A percentile compares a stretch with the other conserved stretches of the same genome.
phyloP scores from a whole-genome alignment of 176 grass and related monocot genomes.

The Musa beccarii region DNA sequence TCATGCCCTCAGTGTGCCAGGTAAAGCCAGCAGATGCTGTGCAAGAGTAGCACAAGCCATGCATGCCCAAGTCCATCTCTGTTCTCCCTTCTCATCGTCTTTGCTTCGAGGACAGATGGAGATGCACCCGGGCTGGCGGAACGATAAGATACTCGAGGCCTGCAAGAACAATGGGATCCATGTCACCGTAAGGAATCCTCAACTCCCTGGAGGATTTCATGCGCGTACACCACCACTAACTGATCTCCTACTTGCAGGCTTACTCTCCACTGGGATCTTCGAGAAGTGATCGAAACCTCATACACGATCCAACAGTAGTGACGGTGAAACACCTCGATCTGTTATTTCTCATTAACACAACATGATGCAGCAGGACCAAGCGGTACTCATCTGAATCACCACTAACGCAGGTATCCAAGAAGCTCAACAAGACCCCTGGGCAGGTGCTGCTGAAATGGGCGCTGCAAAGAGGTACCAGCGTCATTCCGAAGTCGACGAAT shows the following conservation, averaged over 20 bases:
- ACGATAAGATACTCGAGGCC: conserved; percentile 58
- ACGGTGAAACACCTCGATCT: conserved; percentile 9
- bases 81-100: too few species aligned
- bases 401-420: conserved; percentile 44
- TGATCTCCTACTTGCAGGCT: conserved; percentile 29
- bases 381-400: too few species aligned
- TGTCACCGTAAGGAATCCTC: conserved; percentile 43
- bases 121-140: conserved; percentile 85
- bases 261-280: conserved; percentile 69
- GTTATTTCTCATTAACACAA: too few species aligned
- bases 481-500: conserved; percentile 66
- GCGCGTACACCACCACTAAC: too few species aligned
- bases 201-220: too few species aligned
- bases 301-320: conserved; percentile 43
- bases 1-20: conserved; percentile 63
- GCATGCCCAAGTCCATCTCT: too few species aligned
- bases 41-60: too few species aligned
- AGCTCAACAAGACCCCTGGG: conserved; percentile 55
- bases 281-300: conserved; percentile 33
- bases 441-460: not conserved
- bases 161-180: conserved; percentile 72
- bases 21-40: conserved; percentile 9
- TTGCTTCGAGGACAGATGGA: conserved; percentile 37
- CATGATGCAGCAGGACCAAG: too few species aligned
- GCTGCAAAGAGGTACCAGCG: conserved; percentile 61